Conservation (phyloP, 1,139 yeast genomes). For the Geotrichum siamense region DNA sequence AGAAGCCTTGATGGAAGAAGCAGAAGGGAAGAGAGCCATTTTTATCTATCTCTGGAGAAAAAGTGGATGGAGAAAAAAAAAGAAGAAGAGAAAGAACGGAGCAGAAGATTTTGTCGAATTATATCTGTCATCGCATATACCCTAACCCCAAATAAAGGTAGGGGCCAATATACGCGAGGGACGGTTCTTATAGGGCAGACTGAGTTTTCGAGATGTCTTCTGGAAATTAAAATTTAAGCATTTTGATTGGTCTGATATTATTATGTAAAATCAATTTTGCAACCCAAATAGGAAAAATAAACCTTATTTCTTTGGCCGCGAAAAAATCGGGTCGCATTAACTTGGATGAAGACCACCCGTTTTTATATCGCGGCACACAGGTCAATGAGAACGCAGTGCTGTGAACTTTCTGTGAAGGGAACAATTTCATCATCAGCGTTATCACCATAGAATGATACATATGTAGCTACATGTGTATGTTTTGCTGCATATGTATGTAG, state of each 20-base stretch:
- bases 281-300: too few species aligned
- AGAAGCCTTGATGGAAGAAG: constrained; percentile 34
- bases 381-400: too few species aligned
- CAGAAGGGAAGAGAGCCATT: constrained; percentile 38
- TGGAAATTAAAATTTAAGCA: not conserved
- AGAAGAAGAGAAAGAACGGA: constrained; percentile 1
- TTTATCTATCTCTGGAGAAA: constrained; percentile 16
- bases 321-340: too few species aligned
- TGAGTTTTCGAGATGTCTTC: not conserved
- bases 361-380: too few species aligned
- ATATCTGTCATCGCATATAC: not conserved
- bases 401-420: too few species aligned
- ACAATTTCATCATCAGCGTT: too few species aligned
- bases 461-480: too few species aligned
- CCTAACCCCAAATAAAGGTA: constrained; percentile 3
- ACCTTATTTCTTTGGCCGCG: too few species aligned
- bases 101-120: not conserved
- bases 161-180: not conserved
- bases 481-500: too few species aligned
- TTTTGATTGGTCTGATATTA: not conserved
- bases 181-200: constrained; percentile 4
- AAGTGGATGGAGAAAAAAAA: constrained; percentile 14
- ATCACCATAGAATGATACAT: too few species aligned
- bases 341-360: too few species aligned
- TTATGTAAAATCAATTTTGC: too few species aligned